phyloP scores from a whole-genome alignment of 2,329 filamentous ascomycete species.

The Colletotrichum sidae region DNA sequence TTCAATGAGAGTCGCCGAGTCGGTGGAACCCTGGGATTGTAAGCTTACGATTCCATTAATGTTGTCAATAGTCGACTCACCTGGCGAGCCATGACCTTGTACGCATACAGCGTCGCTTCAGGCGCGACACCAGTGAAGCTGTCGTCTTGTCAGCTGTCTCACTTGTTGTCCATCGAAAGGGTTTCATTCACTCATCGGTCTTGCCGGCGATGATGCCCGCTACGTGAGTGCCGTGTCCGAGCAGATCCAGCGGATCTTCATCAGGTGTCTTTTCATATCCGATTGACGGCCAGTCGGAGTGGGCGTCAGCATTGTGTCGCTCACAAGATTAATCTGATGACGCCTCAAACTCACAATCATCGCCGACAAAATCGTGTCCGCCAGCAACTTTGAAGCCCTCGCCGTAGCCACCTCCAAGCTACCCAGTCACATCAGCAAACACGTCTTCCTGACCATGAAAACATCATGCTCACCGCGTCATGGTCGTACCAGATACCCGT shows the following conservation, averaged over 20 bases:
- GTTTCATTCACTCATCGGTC: slow-evolving; percentile 26
- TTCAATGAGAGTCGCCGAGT: slow-evolving; percentile 43
- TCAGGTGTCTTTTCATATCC: slow-evolving; percentile 46
- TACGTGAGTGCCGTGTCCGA: slow-evolving; percentile 46
- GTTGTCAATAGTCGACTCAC: not conserved
- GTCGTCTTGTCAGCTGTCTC: not conserved
- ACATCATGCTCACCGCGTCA: slow-evolving; percentile 43
- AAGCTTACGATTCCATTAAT: not conserved
- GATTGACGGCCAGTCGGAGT: slow-evolving; percentile 19
- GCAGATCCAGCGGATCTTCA: slow-evolving; percentile 42
- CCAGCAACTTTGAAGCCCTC: slow-evolving; percentile 38
- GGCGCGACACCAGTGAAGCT: slow-evolving; percentile 44
- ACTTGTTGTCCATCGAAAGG: too few species aligned
- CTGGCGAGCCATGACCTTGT: slow-evolving; percentile 43
- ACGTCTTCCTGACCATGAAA: not conserved
- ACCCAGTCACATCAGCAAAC: not conserved
- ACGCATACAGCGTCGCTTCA: slow-evolving; percentile 43
- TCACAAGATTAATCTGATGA: accelerated
- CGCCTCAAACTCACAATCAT: slow-evolving; percentile 24
- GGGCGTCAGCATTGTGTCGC: not conserved
- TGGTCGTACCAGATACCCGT: slow-evolving; percentile 55
- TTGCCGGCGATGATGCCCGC: slow-evolving; percentile 47
- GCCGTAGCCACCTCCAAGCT: slow-evolving; percentile 35
- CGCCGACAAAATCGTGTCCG: slow-evolving; percentile 43
- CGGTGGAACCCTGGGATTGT: slow-evolving; percentile 17